Conservation (phyloP, 2,329 filamentous ascomycete species). For the Aschersonia sp. region DNA sequence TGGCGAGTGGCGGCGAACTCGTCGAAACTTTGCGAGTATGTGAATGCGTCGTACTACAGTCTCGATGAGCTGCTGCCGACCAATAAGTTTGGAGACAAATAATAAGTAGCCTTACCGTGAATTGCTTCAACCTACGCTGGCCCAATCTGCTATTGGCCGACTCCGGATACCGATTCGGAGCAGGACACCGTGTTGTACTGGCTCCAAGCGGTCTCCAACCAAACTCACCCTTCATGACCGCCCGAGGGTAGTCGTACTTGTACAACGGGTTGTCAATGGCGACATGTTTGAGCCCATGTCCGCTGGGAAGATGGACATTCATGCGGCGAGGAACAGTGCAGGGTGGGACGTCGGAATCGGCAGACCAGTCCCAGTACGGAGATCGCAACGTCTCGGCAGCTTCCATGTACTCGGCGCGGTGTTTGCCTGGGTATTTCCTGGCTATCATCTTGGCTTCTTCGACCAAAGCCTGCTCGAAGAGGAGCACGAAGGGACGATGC, state of each 20-base stretch:
- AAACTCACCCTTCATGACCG: constrained; percentile 21
- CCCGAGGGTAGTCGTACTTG: constrained; percentile 32
- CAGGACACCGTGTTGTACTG: constrained; percentile 23
- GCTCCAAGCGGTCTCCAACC: constrained; percentile 13
- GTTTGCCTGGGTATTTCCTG: constrained; percentile 21
- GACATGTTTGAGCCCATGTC: constrained; percentile 13
- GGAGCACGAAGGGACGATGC: constrained; percentile 40
- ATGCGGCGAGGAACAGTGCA: constrained; percentile 20
- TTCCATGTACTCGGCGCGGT: constrained; percentile 20
- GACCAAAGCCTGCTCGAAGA: constrained; percentile 43
- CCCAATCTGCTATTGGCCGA: constrained; percentile 21
- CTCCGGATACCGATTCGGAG: constrained; percentile 21
- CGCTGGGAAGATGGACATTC: constrained; percentile 25
- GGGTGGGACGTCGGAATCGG: constrained; percentile 24
- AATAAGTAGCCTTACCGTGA: constrained; percentile 21
- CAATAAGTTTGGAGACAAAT: not conserved
- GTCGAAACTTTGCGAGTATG: constrained; percentile 18
- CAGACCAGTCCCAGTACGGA: constrained; percentile 43
- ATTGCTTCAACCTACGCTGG: constrained; percentile 20
- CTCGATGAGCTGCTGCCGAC: not conserved
- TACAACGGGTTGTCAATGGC: constrained; percentile 36
- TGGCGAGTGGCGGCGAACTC: constrained; percentile 19
- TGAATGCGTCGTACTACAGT: constrained; percentile 25
- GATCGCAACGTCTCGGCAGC: constrained; percentile 32
- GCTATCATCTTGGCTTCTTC: constrained; percentile 31